A percentile compares a stretch with the other conserved stretches of the same genome.
Evolutionary conservation across 2,329 filamentous ascomycete species (phyloP).

Genomic region (Sphaceloma murrayae): DNA sequence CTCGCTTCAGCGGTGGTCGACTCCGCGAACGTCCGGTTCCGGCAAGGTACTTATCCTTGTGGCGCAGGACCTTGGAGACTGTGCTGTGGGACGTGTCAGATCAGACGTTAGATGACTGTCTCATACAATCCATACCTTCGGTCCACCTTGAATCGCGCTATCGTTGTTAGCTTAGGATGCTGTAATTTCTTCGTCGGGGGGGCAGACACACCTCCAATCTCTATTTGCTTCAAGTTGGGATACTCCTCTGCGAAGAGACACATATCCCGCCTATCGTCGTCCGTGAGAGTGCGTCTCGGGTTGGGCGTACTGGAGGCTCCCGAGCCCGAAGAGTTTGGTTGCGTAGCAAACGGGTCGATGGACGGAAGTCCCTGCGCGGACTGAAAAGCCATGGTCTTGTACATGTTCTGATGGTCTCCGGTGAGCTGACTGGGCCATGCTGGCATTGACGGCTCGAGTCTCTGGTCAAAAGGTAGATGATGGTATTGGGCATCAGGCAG

Average conservation of each 20-base stretch:
- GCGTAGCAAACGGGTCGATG: background rate
- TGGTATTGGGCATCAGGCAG: slow-evolving; percentile 21
- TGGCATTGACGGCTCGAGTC: slow-evolving; percentile 61
- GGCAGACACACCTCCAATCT: slow-evolving; percentile 66
- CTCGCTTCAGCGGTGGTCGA: slow-evolving; percentile 50
- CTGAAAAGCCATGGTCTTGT: slow-evolving; percentile 4
- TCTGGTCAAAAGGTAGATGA: slow-evolving; percentile 36
- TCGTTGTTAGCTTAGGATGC: slow-evolving; percentile 30
- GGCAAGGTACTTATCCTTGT: slow-evolving; percentile 89
- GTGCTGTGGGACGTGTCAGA: slow-evolving; percentile 53
- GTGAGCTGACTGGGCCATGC: slow-evolving; percentile 76
- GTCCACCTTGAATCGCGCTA: slow-evolving; percentile 87
- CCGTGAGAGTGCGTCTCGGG: slow-evolving; percentile 65
- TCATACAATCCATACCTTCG: slow-evolving; percentile 60
- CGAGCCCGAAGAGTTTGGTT: background rate
- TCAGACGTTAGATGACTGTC: slow-evolving; percentile 17
- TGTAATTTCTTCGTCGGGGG: background rate
- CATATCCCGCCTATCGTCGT: slow-evolving; percentile 84
- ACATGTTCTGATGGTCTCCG: slow-evolving; percentile 9
- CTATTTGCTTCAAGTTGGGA: slow-evolving; percentile 84
- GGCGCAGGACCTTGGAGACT: slow-evolving; percentile 92
- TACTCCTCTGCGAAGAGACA: slow-evolving; percentile 88
- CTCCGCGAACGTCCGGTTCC: slow-evolving; percentile 73
- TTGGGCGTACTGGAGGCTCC: slow-evolving; percentile 15
- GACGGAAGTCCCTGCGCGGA: background rate